phyloP scores from a whole-genome alignment of 345 rosid species.

The Eucalyptus polyanthemos region DNA sequence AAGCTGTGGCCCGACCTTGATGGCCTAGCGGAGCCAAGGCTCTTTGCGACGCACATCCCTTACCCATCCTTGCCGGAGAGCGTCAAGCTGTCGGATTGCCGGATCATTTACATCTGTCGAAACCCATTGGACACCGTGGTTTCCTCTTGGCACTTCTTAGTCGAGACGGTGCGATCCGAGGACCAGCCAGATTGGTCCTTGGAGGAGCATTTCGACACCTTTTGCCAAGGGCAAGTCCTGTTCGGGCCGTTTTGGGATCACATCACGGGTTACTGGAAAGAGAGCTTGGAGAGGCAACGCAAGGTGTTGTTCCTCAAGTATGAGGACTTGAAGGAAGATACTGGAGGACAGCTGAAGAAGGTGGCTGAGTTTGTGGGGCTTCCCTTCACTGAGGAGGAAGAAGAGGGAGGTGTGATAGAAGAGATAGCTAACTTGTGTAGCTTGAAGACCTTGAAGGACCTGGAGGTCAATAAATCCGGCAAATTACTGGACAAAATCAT shows the following conservation, averaged over 20 bases:
- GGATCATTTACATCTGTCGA: background rate
- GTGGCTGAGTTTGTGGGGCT: background rate
- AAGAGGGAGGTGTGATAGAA: background rate
- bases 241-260: constrained; percentile 27
- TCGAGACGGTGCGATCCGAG: fast-evolving
- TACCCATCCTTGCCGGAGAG: background rate
- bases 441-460: background rate
- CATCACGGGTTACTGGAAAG: constrained; percentile 18
- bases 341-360: background rate
- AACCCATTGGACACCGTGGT: background rate
- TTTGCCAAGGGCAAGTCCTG: background rate
- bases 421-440: background rate
- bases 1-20: background rate
- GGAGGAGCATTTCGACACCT: background rate
- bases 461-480: background rate
- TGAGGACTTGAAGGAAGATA: constrained; percentile 24
- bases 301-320: constrained; percentile 16
- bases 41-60: background rate
- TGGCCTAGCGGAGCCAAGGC: fast-evolving
- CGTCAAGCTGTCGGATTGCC: background rate
- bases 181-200: background rate
- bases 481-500: fast-evolving
- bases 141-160: background rate
- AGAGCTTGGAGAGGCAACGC: constrained; percentile 7
- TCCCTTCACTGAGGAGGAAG: background rate